These are phyloP conservation scores for Climacium dendroides DNA, from an alignment of 225 moss, liverwort and hornwort species.

Conservation along the genomic window DNA sequence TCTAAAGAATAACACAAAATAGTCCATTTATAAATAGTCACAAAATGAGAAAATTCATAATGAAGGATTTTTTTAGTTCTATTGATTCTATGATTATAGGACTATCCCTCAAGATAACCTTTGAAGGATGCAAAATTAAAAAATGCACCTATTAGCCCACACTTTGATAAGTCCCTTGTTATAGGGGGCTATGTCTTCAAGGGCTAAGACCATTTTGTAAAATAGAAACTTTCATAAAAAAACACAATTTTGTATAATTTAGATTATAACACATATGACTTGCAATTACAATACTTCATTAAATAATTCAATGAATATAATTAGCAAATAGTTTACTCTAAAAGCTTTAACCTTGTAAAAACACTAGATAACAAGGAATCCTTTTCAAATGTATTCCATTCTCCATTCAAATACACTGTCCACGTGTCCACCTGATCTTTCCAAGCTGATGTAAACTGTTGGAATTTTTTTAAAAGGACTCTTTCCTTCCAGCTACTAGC, in stretches of 20 bases:
- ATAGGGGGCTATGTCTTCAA: background rate
- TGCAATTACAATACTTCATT: background rate
- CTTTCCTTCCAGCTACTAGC: background rate
- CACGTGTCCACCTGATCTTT: background rate
- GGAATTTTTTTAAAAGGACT: background rate
- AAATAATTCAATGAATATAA: background rate
- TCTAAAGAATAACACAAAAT: background rate
- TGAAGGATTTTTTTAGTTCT: background rate
- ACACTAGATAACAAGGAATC: background rate
- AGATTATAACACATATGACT: background rate
- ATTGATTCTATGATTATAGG: background rate
- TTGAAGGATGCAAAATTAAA: background rate
- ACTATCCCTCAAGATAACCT: background rate
- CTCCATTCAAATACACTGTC: background rate
- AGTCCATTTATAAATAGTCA: background rate
- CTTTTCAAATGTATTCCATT: background rate
- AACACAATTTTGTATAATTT: background rate
- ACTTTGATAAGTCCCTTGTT: background rate
- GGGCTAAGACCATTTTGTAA: background rate
- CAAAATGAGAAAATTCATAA: background rate
- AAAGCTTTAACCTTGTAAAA: background rate
- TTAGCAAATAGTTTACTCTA: background rate
- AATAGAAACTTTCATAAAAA: background rate
- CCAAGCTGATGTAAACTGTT: background rate
- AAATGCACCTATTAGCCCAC: background rate